Conservation (phyloP, 2,329 filamentous ascomycete species). For the Apiospora marii region DNA sequence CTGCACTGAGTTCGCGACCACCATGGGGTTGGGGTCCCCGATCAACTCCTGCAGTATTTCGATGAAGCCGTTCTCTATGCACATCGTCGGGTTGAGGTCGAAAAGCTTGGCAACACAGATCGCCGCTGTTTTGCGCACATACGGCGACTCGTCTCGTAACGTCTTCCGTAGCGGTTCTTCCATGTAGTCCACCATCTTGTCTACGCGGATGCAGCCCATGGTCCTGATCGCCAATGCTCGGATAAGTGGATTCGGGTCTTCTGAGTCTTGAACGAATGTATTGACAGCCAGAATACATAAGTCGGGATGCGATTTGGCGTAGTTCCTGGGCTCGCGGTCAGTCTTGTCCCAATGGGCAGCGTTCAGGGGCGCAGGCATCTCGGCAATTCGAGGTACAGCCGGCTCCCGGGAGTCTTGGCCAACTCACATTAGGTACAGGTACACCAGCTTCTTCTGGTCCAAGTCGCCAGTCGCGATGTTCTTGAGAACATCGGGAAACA, state of each 20-base stretch:
- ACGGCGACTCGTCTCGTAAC: slow-evolving; percentile 94
- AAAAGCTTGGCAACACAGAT: slow-evolving; percentile 98
- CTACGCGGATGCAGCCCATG: slow-evolving; percentile 97
- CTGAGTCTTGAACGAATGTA: slow-evolving; percentile 98
- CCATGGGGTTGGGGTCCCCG: slow-evolving; percentile 97
- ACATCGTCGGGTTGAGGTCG: slow-evolving; percentile 90
- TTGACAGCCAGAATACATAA: slow-evolving; percentile 98
- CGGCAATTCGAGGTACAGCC: not conserved
- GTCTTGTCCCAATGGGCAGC: not conserved
- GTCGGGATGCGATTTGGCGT: slow-evolving; percentile 98
- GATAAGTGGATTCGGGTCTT: slow-evolving; percentile 96
- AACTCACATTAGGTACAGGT: slow-evolving; percentile 92
- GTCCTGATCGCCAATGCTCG: slow-evolving; percentile 94
- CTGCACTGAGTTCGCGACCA: slow-evolving; percentile 96
- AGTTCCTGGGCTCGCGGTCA: slow-evolving; percentile 73
- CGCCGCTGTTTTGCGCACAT: slow-evolving; percentile 96
- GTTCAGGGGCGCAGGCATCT: not conserved
- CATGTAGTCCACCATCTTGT: slow-evolving; percentile 99
- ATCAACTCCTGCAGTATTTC: slow-evolving; percentile 95
- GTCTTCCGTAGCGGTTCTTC: slow-evolving; percentile 97
- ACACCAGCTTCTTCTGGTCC: slow-evolving; percentile 99
- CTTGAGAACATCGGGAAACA: slow-evolving; percentile 98
- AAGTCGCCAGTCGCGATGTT: slow-evolving; percentile 95
- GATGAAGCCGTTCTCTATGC: slow-evolving; percentile 95
- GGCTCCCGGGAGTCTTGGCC: not conserved